phyloP scores from a whole-genome alignment of 2,329 filamentous ascomycete genomes.

The Thielaviopsis euricoi region DNA sequence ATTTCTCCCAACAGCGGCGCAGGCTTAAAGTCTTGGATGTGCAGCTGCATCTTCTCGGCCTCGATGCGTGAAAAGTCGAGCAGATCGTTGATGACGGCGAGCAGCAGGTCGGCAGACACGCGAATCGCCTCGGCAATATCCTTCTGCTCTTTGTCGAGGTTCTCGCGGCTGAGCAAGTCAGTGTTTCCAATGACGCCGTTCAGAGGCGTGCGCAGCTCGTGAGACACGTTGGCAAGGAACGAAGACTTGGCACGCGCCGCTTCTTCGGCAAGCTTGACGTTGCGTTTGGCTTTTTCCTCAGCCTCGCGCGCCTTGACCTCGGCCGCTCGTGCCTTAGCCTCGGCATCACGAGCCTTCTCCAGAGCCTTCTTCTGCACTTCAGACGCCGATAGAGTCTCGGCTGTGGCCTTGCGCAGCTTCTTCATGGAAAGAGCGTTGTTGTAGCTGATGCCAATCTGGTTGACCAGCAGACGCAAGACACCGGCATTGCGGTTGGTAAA shows the following conservation, averaged over 20 bases:
- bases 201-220: slow-evolving; percentile 67
- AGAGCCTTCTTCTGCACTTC: slow-evolving; percentile 59
- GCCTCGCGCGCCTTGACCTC: slow-evolving; percentile 27
- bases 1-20: slow-evolving; percentile 52
- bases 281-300: slow-evolving; percentile 59
- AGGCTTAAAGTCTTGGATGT: slow-evolving; percentile 51
- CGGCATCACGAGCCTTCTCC: slow-evolving; percentile 39
- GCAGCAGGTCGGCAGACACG: slow-evolving; percentile 66
- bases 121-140: slow-evolving; percentile 82
- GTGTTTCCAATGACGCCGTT: slow-evolving; percentile 83
- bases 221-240: slow-evolving; percentile 64
- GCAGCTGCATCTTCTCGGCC: slow-evolving; percentile 71
- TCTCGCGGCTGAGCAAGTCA: slow-evolving; percentile 63
- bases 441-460: slow-evolving; percentile 61
- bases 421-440: slow-evolving; percentile 52
- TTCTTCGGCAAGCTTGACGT: slow-evolving; percentile 68
- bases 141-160: slow-evolving; percentile 56
- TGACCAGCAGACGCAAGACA: slow-evolving; percentile 54
- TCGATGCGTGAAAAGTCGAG: slow-evolving; percentile 92
- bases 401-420: slow-evolving; percentile 59
- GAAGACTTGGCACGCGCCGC: slow-evolving; percentile 71
- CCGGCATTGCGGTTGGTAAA: slow-evolving; percentile 61
- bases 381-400: slow-evolving; percentile 64
- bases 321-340: slow-evolving; percentile 15
- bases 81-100: slow-evolving; percentile 93